Evolutionary conservation across 306 rosid species (phyloP).

Genomic region (Citrullus mucosospermus): DNA sequence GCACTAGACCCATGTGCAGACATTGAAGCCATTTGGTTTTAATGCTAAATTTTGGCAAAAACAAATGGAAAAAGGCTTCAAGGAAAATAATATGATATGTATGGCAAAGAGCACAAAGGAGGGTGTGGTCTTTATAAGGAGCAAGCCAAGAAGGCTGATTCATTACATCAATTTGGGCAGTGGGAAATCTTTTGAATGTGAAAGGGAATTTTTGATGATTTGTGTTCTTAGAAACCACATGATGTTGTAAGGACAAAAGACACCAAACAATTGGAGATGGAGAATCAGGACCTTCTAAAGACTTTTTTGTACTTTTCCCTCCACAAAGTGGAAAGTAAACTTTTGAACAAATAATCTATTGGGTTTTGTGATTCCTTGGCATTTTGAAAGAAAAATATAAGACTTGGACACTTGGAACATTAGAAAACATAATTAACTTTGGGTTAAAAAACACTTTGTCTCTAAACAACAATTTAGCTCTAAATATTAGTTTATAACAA

Average conservation of each 20-base stretch:
- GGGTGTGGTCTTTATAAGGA: neutral
- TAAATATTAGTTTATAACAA: too few species aligned
- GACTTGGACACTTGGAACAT: neutral
- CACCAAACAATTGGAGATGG: neutral
- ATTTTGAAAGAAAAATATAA: too few species aligned
- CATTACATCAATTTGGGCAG: neutral
- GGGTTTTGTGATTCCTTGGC: too few species aligned
- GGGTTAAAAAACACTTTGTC: too few species aligned
- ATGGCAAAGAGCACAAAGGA: neutral
- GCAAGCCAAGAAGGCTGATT: neutral
- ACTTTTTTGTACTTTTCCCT: neutral
- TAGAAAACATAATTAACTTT: too few species aligned
- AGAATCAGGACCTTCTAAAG: neutral
- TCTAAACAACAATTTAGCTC: too few species aligned
- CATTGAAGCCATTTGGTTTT: constrained; percentile 1
- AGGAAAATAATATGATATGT: neutral
- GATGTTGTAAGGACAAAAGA: neutral
- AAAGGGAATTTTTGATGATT: neutral
- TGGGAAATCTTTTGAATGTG: neutral
- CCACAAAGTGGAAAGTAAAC: too few species aligned
- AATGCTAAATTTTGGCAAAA: neutral
- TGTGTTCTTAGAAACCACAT: neutral
- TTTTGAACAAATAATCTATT: too few species aligned
- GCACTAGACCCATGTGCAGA: neutral
- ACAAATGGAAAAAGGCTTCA: neutral